phyloP scores from a whole-genome alignment of 78 protist species.

The Dictyostelium citrinum region DNA sequence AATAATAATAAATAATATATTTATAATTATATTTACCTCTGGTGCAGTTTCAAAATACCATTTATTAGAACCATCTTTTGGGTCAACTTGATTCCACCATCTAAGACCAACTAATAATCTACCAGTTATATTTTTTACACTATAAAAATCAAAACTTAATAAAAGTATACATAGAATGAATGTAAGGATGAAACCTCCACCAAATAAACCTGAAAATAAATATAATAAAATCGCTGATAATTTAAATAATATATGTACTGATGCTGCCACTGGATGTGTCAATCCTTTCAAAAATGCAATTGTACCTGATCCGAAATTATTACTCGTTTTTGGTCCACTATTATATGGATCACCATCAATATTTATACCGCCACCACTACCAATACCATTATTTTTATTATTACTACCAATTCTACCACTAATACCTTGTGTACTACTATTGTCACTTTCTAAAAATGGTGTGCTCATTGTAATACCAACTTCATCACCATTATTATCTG shows the following conservation, averaged over 20 bases:
- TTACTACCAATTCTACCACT: not conserved
- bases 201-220: conserved; percentile 17
- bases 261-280: conserved; percentile 47
- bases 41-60: conserved; percentile 91
- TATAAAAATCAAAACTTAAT: conserved; percentile 90
- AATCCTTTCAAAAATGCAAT: not conserved
- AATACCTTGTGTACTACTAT: not conserved
- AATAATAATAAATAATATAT: not conserved
- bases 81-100: conserved; percentile 91
- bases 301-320: not conserved
- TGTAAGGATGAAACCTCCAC: conserved; percentile 29
- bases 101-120: conserved; percentile 90
- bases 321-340: not conserved
- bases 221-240: conserved; percentile 29
- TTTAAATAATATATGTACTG: conserved; percentile 61
- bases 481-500: not conserved
- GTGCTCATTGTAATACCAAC: not conserved
- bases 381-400: not conserved
- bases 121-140: conserved; percentile 90
- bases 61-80: conserved; percentile 84
- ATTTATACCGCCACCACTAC: not conserved
- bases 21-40: not conserved
- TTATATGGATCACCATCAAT: not conserved
- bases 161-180: conserved; percentile 60
- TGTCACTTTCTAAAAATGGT: not conserved